A percentile compares a stretch with the other conserved stretches of the same genome.
These are phyloP conservation scores for Chlorella sp. DNA, from an alignment of 139 green algal genomes.

Conservation along the genomic window DNA sequence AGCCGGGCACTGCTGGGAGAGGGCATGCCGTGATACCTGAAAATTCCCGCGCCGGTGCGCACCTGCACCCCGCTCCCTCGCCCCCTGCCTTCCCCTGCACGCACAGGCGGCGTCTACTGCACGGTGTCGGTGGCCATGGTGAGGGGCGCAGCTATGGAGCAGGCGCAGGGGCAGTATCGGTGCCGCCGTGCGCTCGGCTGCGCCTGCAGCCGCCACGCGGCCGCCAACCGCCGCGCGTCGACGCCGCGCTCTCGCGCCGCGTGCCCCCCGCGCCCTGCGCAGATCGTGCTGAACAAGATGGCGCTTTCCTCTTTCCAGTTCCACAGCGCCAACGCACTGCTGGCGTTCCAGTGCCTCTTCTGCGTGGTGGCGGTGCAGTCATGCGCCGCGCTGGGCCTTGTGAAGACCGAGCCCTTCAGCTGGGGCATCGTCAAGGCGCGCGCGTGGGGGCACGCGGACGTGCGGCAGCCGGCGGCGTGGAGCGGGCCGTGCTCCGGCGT, in stretches of 20 bases:
- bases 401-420: constrained; percentile 72
- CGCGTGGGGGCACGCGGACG: no score
- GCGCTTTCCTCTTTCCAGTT: constrained; percentile 83
- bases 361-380: constrained; percentile 69
- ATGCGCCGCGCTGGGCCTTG: constrained; percentile 50
- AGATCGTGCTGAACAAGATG: constrained; percentile 86
- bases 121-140: constrained; percentile 49
- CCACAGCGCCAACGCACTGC: constrained; percentile 65
- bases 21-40: no score
- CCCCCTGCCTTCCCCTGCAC: constrained; percentile 3
- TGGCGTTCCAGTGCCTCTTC: constrained; percentile 84
- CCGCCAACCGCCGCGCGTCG: background rate
- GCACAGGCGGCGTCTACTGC: constrained; percentile 33
- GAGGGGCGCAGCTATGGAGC: background rate
- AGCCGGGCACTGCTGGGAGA: no score
- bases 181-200: background rate
- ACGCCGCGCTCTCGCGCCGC: background rate
- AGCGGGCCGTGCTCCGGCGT: no score
- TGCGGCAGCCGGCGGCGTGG: no score
- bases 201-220: background rate
- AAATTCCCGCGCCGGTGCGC: no score
- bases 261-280: background rate
- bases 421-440: constrained; percentile 60
- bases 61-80: no score
- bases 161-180: background rate